Evolutionary conservation across 1,139 yeast genomes (phyloP), one percentile per base, ranked within the genome.

Genomic region (Zygosaccharomyces pseudobailii): DNA sequence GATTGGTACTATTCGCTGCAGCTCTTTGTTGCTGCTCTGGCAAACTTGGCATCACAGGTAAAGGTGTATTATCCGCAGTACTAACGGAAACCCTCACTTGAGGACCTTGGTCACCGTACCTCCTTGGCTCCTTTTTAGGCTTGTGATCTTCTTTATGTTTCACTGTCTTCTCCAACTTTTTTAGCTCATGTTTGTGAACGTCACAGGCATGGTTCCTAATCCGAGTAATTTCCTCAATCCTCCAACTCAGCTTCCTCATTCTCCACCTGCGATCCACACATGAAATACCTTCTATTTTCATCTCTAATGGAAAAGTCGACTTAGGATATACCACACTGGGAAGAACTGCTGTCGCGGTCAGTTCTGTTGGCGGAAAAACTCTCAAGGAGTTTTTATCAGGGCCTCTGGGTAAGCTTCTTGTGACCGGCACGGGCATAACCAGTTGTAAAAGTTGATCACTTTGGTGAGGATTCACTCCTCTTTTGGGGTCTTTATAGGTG

Each of bases 281-380:
- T 1, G 84, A 79, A 24, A 92, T 78, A 50, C 95, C 92, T 55
- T 89, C 95, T 56, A 94, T 68, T 54, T 82, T 79, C 60, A 92
- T 71, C 60, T 89, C 97, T 27, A 92, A 74, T 0, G 94, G 85
- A 61, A 92, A 87, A 0, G 83, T 74, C 0, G 96, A 85, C 59
- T 87, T 84, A 8, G 98, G 98, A 63, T 87, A 87, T 19, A 87
- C 78, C 13, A 88, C 95, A 53, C 87, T 86, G 2, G 98, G 98
- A 40, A 92, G 71, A 4, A 84, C 84, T 3, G 95, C 90, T 35
- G 84, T 79, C 3, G 96, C 95, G 3, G 87, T 83, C 34, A 92
- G 84, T 42, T 85, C 87, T 0, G 97, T 92, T 3, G 99, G 97
- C 1, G 98, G 98, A 66, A 92, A 92, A 1, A 94, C 88, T 51